These are phyloP conservation scores for Phytopythium litorale DNA, from an alignment of 352 stramenopile genomes.

Conservation along the genomic window DNA sequence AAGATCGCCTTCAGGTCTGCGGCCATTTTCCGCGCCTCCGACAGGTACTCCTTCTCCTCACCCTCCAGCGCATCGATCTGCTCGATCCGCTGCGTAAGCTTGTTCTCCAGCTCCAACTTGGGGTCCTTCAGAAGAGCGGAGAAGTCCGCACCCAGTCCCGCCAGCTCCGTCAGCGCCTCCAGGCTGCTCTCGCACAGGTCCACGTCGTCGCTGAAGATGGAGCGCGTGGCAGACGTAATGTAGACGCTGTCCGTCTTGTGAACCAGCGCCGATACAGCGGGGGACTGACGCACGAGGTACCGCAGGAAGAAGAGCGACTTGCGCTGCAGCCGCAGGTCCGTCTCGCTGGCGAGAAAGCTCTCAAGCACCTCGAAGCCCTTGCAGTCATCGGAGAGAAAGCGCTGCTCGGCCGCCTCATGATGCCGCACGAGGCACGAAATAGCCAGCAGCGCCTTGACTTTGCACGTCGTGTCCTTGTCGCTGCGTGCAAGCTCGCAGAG, in stretches of 20 bases:
- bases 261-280: conserved; percentile 45
- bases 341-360: conserved; percentile 36
- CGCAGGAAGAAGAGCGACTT: conserved; percentile 84
- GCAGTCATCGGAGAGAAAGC: conserved; percentile 55
- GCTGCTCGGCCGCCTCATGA: conserved; percentile 51
- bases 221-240: conserved; percentile 34
- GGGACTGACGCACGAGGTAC: conserved; percentile 67
- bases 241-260: conserved; percentile 38
- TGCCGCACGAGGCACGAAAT: conserved; percentile 84
- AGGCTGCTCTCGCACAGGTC: conserved; percentile 76
- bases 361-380: conserved; percentile 57
- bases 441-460: conserved; percentile 72
- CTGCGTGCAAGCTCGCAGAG: conserved; percentile 53
- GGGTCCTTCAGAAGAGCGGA: conserved; percentile 47
- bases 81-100: conserved; percentile 47
- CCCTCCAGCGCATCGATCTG: conserved; percentile 57
- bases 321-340: conserved; percentile 70
- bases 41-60: conserved; percentile 68
- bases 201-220: conserved; percentile 69
- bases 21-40: conserved; percentile 57
- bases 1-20: conserved; percentile 47
- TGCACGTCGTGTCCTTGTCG: conserved; percentile 60
- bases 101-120: conserved; percentile 37
- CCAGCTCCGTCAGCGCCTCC: conserved; percentile 71
- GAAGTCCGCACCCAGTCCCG: conserved; percentile 54